Percentiles rank a stretch among this genome's conserved stretches.
These are phyloP conservation scores for Botrytis medusae DNA, from an alignment of 2,329 filamentous ascomycete genomes.

Conservation along the genomic window DNA sequence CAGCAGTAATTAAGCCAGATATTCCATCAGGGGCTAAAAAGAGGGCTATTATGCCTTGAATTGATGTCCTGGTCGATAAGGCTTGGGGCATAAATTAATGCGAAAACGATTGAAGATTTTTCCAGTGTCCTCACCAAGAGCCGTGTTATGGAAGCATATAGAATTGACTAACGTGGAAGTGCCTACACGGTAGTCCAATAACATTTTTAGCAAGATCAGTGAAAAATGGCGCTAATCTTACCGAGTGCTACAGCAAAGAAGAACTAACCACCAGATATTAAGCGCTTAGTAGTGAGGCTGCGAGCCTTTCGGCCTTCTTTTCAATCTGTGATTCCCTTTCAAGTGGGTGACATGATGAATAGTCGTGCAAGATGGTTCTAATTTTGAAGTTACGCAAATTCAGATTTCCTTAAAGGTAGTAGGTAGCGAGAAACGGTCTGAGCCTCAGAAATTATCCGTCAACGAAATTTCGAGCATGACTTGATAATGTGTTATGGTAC, in stretches of 20 bases:
- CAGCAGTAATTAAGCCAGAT: background rate
- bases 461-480: background rate
- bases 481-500: background rate
- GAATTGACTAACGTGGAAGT: background rate
- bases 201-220: background rate
- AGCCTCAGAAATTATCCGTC: background rate
- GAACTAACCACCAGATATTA: background rate
- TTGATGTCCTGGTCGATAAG: background rate
- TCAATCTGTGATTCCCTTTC: background rate
- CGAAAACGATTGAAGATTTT: background rate
- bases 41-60: background rate
- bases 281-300: background rate
- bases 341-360: background rate
- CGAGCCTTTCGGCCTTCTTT: background rate
- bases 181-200: background rate
- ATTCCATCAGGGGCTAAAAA: background rate
- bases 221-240: background rate
- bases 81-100: background rate
- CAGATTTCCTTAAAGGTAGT: background rate
- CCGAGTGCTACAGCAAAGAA: background rate
- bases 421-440: background rate
- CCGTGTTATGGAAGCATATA: background rate
- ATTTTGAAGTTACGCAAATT: background rate
- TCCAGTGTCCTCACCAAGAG: background rate
- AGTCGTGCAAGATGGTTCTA: background rate